Evolutionary conservation across 495 filamentous ascomycete species (phyloP), one percentile per base, ranked within the genome.

Genomic region (Pseudoneurospora amorphoporcata): DNA sequence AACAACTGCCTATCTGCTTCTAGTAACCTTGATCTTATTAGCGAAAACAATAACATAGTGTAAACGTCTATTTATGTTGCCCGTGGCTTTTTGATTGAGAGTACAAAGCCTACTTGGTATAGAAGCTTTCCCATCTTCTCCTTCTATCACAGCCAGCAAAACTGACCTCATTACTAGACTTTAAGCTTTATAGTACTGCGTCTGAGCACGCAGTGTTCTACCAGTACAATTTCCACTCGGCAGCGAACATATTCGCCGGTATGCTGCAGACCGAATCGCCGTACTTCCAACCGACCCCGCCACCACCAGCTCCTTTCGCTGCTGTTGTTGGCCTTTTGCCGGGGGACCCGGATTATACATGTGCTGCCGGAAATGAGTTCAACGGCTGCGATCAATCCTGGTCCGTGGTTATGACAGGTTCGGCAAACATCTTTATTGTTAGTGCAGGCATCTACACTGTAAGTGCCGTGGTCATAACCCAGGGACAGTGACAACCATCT

Each of bases 21-120:
- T 39, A 41, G 12, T 41, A 0, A 41, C 40, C 40, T 12, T 5
- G 4, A 41, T 41, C 4, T 41, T 0, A 3, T 41, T 4, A 41
- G 40, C 40, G 3, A 1, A 41, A 71, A 70, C 39, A 17, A 70
- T 75, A 88, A 91, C 81, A 87, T 86, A 70, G 92, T 94, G 79
- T 92, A 97, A 80, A 90, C 96, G 81, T 90, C 92, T 80, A 86
- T 98, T 70, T 98, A 88, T 83, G 93, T 90, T 71, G 94, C 91
- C 42, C 90, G 94, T 69, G 94, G 94, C 73, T 83, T 94, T 12
- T 84, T 94, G 39, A 83, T 94, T 71, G 93, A 95, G 81, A 79
- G 79, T 3, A 73, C 85, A 0, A 41, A 41, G 1, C 83, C 88
- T 6, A 83, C 86, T 37, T 90, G 87, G 87, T 41, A 41, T 39